These are phyloP conservation scores for Podaxis sp. DNA, from an alignment of 768 basidiomycete genomes.

Conservation along the genomic window DNA sequence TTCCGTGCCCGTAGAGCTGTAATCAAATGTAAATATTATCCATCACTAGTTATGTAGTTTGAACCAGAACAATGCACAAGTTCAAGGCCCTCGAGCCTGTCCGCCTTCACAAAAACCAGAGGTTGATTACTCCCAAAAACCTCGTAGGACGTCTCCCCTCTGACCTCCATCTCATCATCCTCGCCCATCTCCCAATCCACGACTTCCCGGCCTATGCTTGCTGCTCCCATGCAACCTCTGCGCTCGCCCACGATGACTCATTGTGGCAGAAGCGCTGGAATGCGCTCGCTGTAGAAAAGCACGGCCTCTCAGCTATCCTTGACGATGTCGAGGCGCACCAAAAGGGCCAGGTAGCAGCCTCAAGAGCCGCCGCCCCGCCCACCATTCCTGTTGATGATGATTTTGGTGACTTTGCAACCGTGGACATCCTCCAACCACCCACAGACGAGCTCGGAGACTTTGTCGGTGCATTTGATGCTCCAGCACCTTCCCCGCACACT, in stretches of 20 bases:
- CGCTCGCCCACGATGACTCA: slow-evolving; percentile 62
- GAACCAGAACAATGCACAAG: slow-evolving; percentile 63
- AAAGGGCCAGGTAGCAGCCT: slow-evolving; percentile 31
- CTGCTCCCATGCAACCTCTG: slow-evolving; percentile 57
- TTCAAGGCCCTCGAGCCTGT: slow-evolving; percentile 83
- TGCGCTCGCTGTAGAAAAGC: slow-evolving; percentile 46
- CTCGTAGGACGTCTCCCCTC: slow-evolving; percentile 77
- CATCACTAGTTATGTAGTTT: not conserved
- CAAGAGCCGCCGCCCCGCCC: slow-evolving; percentile 48
- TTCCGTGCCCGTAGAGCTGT: slow-evolving; percentile 24
- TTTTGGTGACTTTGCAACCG: slow-evolving; percentile 80
- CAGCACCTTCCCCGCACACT: slow-evolving; percentile 12
- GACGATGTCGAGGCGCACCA: slow-evolving; percentile 53
- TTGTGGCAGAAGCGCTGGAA: slow-evolving; percentile 78
- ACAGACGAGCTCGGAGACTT: slow-evolving; percentile 39
- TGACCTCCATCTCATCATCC: slow-evolving; percentile 69
- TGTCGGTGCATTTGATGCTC: slow-evolving; percentile 22
- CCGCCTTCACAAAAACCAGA: slow-evolving; percentile 29
- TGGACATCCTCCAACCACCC: slow-evolving; percentile 27
- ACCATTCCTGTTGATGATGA: slow-evolving; percentile 74
- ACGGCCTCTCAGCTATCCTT: slow-evolving; percentile 41
- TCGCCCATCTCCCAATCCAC: slow-evolving; percentile 70
- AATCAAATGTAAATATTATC: slow-evolving; percentile 1
- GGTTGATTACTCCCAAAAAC: slow-evolving; percentile 15
- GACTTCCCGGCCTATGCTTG: slow-evolving; percentile 77